Conservation (phyloP, 352 stramenopile species). For the Elongisporangium anandrum region DNA sequence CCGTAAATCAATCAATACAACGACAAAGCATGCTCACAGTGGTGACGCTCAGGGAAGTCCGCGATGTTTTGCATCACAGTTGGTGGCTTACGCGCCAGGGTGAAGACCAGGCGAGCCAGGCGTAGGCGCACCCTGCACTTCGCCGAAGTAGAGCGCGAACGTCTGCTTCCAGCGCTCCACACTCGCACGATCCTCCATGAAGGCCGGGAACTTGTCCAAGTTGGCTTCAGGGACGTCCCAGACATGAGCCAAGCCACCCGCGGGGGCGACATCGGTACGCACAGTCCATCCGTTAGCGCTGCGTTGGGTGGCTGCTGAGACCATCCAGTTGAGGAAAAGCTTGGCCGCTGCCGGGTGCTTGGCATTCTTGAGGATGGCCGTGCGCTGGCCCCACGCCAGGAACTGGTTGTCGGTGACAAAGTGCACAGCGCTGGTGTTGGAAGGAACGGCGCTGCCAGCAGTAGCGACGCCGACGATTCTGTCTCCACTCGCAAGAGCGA, state of each 20-base stretch:
- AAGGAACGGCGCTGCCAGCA: too few relatives aligned
- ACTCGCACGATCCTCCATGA: conserved; percentile 41
- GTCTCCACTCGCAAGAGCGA: conserved; percentile 5
- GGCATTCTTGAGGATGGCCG: conserved; percentile 14
- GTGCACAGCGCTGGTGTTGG: too few relatives aligned
- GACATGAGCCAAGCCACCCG: neutral
- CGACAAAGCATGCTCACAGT: too few relatives aligned
- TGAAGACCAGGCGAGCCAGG: conserved; percentile 33
- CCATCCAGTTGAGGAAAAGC: conserved; percentile 19
- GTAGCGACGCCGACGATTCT: conserved; percentile 16
- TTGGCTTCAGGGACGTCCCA: conserved; percentile 5
- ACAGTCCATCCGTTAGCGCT: conserved; percentile 2
- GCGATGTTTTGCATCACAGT: too few relatives aligned
- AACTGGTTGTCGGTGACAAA: too few relatives aligned
- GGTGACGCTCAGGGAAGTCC: too few relatives aligned
- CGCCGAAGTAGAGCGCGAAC: conserved; percentile 50
- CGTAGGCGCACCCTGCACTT: conserved; percentile 37
- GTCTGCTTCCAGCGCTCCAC: conserved; percentile 36
- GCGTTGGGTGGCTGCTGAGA: conserved; percentile 10
- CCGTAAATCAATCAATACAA: too few relatives aligned
- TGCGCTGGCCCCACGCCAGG: conserved; percentile 22
- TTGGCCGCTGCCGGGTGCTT: conserved; percentile 12
- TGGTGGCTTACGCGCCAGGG: too few relatives aligned
- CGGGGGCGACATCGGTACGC: conserved; percentile 3
- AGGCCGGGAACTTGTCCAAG: conserved; percentile 11